Evolutionary conservation across 805 yeast species (phyloP).

Genomic region (Millerozyma acaciae): DNA sequence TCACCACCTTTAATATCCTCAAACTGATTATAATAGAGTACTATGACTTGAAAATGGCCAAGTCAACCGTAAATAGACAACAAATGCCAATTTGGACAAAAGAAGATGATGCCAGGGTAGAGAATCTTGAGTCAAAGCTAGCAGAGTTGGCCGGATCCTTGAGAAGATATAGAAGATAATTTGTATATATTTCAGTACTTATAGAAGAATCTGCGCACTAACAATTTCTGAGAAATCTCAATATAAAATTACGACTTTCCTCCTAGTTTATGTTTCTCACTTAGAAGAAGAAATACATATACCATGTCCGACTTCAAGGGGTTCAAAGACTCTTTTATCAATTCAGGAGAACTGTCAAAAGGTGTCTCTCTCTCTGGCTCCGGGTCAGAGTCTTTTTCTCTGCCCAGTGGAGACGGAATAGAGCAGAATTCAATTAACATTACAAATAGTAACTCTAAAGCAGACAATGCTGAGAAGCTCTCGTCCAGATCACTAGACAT

Average conservation of each 20-base stretch:
- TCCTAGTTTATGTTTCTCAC: conserved; percentile 1
- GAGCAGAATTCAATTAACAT: conserved; percentile 11
- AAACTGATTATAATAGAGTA: conserved; percentile 33
- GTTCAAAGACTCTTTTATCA: conserved; percentile 15
- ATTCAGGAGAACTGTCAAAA: conserved; percentile 9
- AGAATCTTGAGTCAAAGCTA: conserved; percentile 18
- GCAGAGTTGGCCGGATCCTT: conserved; percentile 2
- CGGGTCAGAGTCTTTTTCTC: conserved; percentile 14
- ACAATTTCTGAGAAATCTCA: not conserved
- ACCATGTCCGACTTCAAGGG: conserved; percentile 15
- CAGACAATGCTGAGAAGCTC: conserved; percentile 21
- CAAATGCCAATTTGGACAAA: conserved; percentile 32
- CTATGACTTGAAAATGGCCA: conserved; percentile 29
- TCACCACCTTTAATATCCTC: conserved; percentile 30
- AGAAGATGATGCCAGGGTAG: conserved; percentile 33
- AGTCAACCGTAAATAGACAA: conserved; percentile 16
- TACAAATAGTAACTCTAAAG: conserved; percentile 29
- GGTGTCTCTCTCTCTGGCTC: conserved; percentile 7
- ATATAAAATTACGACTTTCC: not conserved
- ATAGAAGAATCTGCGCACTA: not conserved
- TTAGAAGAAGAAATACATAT: too few relatives aligned
- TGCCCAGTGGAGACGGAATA: conserved; percentile 8
- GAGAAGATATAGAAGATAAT: conserved; percentile 1
- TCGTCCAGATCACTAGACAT: conserved; percentile 33
- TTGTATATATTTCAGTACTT: conserved; percentile 5